Evolutionary conservation across 2,329 filamentous ascomycete species (phyloP), one percentile per base, ranked within the genome.

Genomic region (Colletotrichum gloeosporioides): DNA sequence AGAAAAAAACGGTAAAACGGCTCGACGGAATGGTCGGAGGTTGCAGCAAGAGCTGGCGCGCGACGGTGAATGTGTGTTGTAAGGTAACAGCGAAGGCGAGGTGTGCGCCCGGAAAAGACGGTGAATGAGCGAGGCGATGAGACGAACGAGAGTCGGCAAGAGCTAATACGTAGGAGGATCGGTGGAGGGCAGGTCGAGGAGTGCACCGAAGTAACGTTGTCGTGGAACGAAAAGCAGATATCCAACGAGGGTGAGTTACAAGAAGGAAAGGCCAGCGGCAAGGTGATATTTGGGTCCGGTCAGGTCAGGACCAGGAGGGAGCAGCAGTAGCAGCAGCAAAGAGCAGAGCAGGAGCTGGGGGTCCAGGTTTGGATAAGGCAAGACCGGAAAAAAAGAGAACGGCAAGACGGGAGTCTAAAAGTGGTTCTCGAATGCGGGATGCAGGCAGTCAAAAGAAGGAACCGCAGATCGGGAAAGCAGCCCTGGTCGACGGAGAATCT

Each of bases 171-270:
- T 39, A 27, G 27, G 61, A 13, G 57, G 16, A 63, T 25, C 29
- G 22, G 25, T n/a, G 18, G 13, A 65, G 55, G 31, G 29, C 29
- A 64, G 53, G 15, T 29, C 59, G 53, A 59, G 59, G 49, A 69
- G 65, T 61, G 65, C 44, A 31, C 73, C 73, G 44, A 39, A 31
- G 64, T 53, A 65, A 76, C 57, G 73, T 61, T 49, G 57, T 64
- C 57, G 64, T 74, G 59, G 61, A 53, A 69, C 65, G 44, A 68
- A 68, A 6, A 59, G 3, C 44, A 53, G 22, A 53, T 29, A 22
- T 61, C 34, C 49, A 69, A 73, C 39, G 69, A 76, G 57, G 32
- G 65, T 36, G 34, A 53, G 59, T 64, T 27, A 69, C 29, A 32
- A 55, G 72, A 69, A 62, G 62, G 49, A 44, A 53, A 62, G 3